Conservation (phyloP, 257 asterid genomes). For the Linaria vulgaris region DNA sequence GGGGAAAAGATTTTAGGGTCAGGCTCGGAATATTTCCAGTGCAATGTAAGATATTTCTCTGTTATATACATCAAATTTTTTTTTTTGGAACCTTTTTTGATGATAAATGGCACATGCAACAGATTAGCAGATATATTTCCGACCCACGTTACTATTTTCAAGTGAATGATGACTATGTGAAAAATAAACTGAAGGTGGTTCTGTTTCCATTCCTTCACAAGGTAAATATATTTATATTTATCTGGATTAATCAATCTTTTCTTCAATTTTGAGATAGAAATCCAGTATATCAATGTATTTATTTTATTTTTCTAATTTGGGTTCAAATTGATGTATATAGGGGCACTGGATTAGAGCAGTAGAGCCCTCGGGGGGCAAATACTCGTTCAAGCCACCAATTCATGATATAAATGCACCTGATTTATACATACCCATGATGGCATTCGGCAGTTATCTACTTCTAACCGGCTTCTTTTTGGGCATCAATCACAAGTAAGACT, state of each 20-base stretch:
- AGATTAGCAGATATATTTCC: conserved; percentile 55
- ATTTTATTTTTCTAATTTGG: no score
- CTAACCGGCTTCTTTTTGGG: conserved; percentile 53
- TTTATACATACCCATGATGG: conserved; percentile 56
- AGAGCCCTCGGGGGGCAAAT: conserved; percentile 58
- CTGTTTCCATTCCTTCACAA: conserved; percentile 57
- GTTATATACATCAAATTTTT: no score
- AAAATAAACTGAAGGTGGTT: conserved; percentile 56
- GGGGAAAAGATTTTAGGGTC: conserved; percentile 41
- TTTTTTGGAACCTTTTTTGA: no score
- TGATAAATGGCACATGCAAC: no score
- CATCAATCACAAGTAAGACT: conserved; percentile 48
- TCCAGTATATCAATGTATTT: background rate
- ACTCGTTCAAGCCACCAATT: conserved; percentile 54
- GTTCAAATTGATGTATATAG: conserved; percentile 13
- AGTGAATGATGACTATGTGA: conserved; percentile 58
- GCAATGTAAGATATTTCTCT: conserved; percentile 39
- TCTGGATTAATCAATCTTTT: background rate
- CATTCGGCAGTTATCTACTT: conserved; percentile 56
- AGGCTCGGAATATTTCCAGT: conserved; percentile 54
- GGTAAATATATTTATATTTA: conserved; percentile 25
- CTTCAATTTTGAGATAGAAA: background rate
- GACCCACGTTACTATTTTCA: conserved; percentile 62
- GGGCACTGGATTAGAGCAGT: conserved; percentile 61
- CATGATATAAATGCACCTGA: conserved; percentile 61